Evolutionary conservation across 306 rosid genomes (phyloP).

Genomic region (Rosa multiflora): DNA sequence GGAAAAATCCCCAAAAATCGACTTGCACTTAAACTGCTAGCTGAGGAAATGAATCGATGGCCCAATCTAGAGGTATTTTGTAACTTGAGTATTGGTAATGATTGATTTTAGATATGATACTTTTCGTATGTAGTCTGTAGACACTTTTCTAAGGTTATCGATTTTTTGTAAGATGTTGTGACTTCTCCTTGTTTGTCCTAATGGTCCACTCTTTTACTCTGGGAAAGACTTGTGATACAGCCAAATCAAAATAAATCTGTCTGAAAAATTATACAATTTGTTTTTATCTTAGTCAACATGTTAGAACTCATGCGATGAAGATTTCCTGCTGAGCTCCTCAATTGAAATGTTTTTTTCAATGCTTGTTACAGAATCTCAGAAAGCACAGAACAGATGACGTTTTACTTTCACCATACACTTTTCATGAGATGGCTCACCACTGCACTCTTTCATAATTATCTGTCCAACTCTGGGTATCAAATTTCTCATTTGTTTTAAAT

Average conservation of each 20-base stretch:
- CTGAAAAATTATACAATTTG: not conserved
- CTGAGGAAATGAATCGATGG: slow-evolving; percentile 91
- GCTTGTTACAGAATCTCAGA: not conserved
- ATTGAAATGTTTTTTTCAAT: not conserved
- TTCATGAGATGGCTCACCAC: slow-evolving; percentile 2
- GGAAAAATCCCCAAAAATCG: slow-evolving; percentile 74
- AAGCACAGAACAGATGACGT: not conserved
- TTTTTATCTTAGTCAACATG: too few relatives aligned
- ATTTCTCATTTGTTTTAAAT: not conserved
- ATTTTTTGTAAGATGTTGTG: not conserved
- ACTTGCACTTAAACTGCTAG: slow-evolving; percentile 65
- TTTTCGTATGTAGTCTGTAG: not conserved
- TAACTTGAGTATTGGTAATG: slow-evolving; percentile 18
- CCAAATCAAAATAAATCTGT: not conserved
- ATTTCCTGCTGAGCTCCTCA: not conserved
- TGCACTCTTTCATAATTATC: not conserved
- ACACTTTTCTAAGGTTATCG: not conserved
- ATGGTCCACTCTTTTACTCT: not conserved
- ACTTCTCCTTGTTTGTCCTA: not conserved
- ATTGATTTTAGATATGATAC: not conserved
- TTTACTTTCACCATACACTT: not conserved
- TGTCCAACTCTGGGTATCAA: slow-evolving; percentile 9
- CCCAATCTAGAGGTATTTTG: slow-evolving; percentile 85
- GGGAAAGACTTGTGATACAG: not conserved
- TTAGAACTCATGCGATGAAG: not conserved